Conservation (phyloP, 768 basidiomycete genomes). For the Naganishia friedmannii region DNA sequence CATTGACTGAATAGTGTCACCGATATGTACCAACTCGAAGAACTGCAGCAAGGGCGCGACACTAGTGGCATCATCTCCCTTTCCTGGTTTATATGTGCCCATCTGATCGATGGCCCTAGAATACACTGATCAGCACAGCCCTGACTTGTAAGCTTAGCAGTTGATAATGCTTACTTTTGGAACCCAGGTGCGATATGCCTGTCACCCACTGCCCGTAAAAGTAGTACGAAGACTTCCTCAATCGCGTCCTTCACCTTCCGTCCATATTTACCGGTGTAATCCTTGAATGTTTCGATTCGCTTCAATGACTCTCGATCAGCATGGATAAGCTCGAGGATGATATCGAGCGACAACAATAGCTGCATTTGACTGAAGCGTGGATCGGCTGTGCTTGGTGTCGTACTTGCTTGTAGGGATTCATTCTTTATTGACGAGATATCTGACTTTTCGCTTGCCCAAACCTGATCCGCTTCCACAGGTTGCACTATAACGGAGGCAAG, state of each 20-base stretch:
- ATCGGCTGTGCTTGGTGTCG: constrained; percentile 10
- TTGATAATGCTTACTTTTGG: constrained; percentile 58
- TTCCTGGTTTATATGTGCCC: constrained; percentile 81
- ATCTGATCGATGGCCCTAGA: constrained; percentile 82
- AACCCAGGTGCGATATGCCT: constrained; percentile 81
- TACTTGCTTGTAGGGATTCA: not conserved
- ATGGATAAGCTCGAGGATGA: constrained; percentile 86
- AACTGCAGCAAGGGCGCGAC: constrained; percentile 94
- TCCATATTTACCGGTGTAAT: constrained; percentile 83
- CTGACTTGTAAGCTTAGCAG: not conserved
- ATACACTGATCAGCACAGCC: not conserved
- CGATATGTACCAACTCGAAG: constrained; percentile 94
- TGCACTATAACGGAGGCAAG: not conserved
- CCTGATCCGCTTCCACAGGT: constrained; percentile 15
- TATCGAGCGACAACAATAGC: constrained; percentile 83
- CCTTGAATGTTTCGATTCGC: constrained; percentile 81
- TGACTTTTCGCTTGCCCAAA: constrained; percentile 1
- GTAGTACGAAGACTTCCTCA: constrained; percentile 85
- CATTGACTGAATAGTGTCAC: constrained; percentile 96
- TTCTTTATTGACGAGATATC: constrained; percentile 5
- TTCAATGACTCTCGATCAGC: constrained; percentile 87
- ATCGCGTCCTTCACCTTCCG: constrained; percentile 84
- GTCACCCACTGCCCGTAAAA: constrained; percentile 72
- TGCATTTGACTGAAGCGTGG: constrained; percentile 64
- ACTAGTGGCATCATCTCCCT: constrained; percentile 72